A percentile compares a stretch with the other conserved stretches of the same genome.
These are phyloP conservation scores for Neobulgaria alba DNA, from an alignment of 2,329 filamentous ascomycete genomes.

Conservation along the genomic window DNA sequence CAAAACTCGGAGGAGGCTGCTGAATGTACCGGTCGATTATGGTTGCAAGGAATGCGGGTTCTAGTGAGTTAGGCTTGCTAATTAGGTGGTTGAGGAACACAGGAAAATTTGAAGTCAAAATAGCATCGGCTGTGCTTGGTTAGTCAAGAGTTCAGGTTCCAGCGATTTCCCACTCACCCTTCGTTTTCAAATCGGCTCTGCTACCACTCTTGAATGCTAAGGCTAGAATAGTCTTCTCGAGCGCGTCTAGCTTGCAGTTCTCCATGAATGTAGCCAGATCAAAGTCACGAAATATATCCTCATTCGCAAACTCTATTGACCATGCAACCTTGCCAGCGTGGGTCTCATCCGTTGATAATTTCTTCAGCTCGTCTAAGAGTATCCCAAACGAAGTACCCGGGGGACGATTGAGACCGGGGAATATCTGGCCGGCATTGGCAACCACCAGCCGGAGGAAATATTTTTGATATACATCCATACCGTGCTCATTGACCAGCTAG, in stretches of 20 bases:
- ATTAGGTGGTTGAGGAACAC: constrained; percentile 66
- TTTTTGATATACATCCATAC: constrained; percentile 97
- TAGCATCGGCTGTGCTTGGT: constrained; percentile 64
- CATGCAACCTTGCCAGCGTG: constrained; percentile 90
- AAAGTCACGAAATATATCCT: constrained; percentile 92
- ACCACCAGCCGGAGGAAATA: constrained; percentile 90
- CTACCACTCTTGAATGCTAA: constrained; percentile 80
- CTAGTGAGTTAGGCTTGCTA: constrained; percentile 53
- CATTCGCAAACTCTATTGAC: constrained; percentile 80
- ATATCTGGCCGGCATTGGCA: constrained; percentile 86
- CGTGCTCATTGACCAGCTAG: constrained; percentile 91
- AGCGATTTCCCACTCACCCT: constrained; percentile 51
- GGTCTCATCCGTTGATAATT: constrained; percentile 69
- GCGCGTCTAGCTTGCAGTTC: constrained; percentile 85
- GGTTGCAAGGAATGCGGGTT: constrained; percentile 62
- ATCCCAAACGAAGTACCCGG: constrained; percentile 79
- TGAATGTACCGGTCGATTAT: constrained; percentile 83
- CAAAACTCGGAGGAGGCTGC: constrained; percentile 79
- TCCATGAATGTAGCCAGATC: constrained; percentile 93
- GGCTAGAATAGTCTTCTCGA: constrained; percentile 80
- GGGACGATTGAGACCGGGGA: constrained; percentile 66
- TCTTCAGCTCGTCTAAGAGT: constrained; percentile 74
- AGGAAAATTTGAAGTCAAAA: constrained; percentile 70
- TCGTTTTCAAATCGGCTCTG: constrained; percentile 74
- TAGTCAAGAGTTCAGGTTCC: constrained; percentile 3